Conservation (phyloP, 2,329 filamentous ascomycete genomes). For the Biscogniauxia mediterranea region DNA sequence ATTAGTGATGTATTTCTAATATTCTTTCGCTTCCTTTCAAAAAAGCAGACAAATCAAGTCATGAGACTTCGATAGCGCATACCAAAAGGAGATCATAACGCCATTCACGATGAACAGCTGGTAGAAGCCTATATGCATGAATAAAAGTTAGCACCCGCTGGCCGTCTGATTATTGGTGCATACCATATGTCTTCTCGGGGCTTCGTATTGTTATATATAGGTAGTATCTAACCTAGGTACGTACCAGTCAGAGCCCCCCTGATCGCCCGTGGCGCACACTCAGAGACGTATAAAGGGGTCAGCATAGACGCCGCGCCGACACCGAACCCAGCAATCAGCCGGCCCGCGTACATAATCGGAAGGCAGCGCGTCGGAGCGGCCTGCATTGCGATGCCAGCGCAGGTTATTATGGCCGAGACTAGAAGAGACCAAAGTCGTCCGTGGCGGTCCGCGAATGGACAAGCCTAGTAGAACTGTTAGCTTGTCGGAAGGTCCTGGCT, state of each 20-base stretch:
- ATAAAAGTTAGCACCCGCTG: conserved; percentile 3
- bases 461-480: neutral
- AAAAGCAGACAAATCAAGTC: no score
- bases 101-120: conserved; percentile 49
- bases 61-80: conserved; percentile 2
- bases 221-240: conserved; percentile 10
- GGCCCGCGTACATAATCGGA: conserved; percentile 63
- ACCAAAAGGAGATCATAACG: conserved; percentile 44
- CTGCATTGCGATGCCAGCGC: conserved; percentile 64
- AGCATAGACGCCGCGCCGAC: conserved; percentile 50
- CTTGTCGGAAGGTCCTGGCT: neutral
- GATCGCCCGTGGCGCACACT: conserved; percentile 50
- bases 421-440: conserved; percentile 58
- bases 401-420: conserved; percentile 53
- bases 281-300: conserved; percentile 46
- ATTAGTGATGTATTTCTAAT: conserved; percentile 8
- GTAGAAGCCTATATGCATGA: conserved; percentile 38
- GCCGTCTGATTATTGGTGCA: no score
- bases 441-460: conserved; percentile 43
- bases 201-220: no score
- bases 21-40: no score
- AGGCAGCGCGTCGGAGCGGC: conserved; percentile 59
- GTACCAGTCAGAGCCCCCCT: conserved; percentile 48
- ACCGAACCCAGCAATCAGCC: conserved; percentile 51
- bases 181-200: no score